Evolutionary conservation across 208 protist genomes (phyloP).

Genomic region (Herpetomonas samuelpessoai): DNA sequence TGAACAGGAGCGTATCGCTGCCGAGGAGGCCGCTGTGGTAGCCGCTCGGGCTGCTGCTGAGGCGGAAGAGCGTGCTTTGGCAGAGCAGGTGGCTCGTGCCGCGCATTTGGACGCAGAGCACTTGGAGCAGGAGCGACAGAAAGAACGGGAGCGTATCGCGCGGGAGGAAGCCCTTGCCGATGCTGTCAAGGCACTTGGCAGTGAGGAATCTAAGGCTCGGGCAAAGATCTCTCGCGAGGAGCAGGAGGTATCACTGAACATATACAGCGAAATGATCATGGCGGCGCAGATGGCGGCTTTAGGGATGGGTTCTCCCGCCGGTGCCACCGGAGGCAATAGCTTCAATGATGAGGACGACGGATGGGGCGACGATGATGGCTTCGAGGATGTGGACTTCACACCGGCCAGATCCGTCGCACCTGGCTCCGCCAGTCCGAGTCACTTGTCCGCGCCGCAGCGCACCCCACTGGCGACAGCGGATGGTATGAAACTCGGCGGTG

Average conservation of each 20-base stretch:
- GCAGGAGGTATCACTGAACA: conserved; percentile 16
- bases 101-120: not conserved
- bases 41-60: too few species aligned
- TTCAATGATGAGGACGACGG: conserved; percentile 11
- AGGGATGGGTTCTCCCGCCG: not conserved
- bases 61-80: conserved; percentile 1
- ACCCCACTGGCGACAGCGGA: not conserved
- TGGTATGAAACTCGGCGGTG: conserved; percentile 3
- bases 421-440: not conserved
- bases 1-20: not conserved
- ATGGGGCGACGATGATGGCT: conserved; percentile 36
- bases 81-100: not conserved
- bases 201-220: conserved; percentile 17
- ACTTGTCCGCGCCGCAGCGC: not conserved
- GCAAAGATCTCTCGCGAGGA: conserved; percentile 22
- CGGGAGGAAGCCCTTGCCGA: not conserved
- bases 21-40: conserved; percentile 2
- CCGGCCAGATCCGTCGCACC: not conserved
- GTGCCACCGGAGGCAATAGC: not conserved
- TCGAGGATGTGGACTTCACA: conserved; percentile 28
- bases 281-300: conserved; percentile 11
- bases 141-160: conserved; percentile 3
- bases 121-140: not conserved
- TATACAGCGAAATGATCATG: conserved; percentile 28
- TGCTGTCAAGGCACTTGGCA: not conserved